Evolutionary conservation across 805 yeast genomes (phyloP).

Genomic region (Zygosaccharomyces siamensis): DNA sequence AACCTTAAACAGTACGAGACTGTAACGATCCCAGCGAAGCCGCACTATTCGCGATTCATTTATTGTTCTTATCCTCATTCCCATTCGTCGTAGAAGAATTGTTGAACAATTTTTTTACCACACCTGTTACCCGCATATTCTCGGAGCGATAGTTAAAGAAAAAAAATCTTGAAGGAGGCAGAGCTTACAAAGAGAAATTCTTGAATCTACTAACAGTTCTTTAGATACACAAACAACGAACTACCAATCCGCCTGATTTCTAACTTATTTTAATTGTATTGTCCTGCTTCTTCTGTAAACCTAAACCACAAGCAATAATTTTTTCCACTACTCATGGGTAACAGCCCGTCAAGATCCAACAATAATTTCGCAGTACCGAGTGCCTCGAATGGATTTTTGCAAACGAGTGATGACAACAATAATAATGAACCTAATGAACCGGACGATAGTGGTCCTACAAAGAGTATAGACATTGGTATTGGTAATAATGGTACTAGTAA

Average conservation of each 20-base stretch:
- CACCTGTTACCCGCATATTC: background rate
- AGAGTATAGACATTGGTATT: constrained; percentile 34
- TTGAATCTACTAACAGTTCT: background rate
- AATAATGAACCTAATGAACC: constrained; percentile 42
- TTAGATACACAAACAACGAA: background rate
- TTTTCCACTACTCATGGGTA: constrained; percentile 44
- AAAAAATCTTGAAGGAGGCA: background rate
- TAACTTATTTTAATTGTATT: background rate
- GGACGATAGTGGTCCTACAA: constrained; percentile 43
- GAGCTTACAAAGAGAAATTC: background rate
- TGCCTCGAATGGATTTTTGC: constrained; percentile 31
- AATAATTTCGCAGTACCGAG: constrained; percentile 37
- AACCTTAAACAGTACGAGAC: no score
- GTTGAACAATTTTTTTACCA: background rate
- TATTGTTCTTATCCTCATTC: no score
- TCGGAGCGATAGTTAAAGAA: background rate
- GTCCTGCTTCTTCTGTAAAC: constrained; percentile 21
- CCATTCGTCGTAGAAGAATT: no score
- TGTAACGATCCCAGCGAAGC: no score
- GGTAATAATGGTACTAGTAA: constrained; percentile 7
- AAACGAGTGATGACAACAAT: constrained; percentile 31
- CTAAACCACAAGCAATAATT: constrained; percentile 16
- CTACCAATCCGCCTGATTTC: background rate
- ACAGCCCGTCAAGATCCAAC: constrained; percentile 56
- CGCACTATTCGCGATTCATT: no score